These are phyloP conservation scores for Acanthamoeba culbertsoni DNA, from an alignment of 208 protist genomes.

Conservation along the genomic window DNA sequence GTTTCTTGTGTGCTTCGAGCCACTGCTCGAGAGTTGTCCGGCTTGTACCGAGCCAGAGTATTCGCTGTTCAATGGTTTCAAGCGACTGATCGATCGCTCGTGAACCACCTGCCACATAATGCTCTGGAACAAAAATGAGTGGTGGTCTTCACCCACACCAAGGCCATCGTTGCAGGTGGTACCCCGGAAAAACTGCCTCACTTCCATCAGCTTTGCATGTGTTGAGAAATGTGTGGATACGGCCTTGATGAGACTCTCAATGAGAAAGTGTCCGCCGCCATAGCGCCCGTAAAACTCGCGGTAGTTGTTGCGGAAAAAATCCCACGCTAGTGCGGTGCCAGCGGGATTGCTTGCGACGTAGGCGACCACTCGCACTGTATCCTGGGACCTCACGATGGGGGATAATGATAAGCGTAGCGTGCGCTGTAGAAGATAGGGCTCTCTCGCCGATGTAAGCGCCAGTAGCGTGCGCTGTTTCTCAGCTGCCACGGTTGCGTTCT, in stretches of 20 bases:
- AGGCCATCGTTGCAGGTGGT: neutral
- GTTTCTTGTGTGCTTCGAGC: neutral
- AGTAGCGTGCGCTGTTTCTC: neutral
- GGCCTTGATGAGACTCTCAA: constrained; percentile 49
- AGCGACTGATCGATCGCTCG: constrained; percentile 54
- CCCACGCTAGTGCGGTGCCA: constrained; percentile 52
- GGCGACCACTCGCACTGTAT: constrained; percentile 17
- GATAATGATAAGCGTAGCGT: constrained; percentile 23
- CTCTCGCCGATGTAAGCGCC: neutral
- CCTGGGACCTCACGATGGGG: constrained; percentile 26
- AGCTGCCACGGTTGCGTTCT: neutral
- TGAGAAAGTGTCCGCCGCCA: constrained; percentile 45
- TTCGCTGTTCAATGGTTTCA: constrained; percentile 50
- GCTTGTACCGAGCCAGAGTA: neutral
- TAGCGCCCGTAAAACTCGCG: constrained; percentile 47
- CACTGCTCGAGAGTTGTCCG: neutral
- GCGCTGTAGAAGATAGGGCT: constrained; percentile 51
- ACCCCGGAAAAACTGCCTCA: constrained; percentile 51
- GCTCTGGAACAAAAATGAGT: neutral
- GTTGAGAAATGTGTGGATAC: constrained; percentile 38
- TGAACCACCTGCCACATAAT: constrained; percentile 33
- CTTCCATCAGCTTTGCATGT: neutral
- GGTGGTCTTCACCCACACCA: neutral
- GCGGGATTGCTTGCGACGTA: neutral
- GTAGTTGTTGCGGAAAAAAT: constrained; percentile 66